Percentiles rank a stretch among this genome's conserved stretches.
These are phyloP conservation scores for Cutaneotrichosporon cutaneum DNA, from an alignment of 1,284 basidiomycete genomes.

Conservation along the genomic window DNA sequence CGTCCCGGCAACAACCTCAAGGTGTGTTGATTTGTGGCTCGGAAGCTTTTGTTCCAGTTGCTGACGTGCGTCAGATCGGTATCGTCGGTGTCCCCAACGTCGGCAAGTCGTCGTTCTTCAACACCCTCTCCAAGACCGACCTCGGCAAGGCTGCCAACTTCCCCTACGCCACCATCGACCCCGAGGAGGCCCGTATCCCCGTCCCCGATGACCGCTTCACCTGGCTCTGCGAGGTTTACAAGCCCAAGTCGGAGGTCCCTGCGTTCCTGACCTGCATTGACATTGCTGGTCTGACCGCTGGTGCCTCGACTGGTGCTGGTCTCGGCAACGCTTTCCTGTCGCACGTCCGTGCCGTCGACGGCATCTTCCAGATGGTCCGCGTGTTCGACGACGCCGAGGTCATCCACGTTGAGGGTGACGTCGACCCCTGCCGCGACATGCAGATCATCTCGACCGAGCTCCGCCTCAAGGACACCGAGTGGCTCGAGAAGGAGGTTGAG, in stretches of 20 bases:
- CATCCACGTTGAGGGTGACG: slow-evolving; percentile 98
- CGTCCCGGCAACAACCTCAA: slow-evolving; percentile 80
- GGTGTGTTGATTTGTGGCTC: slow-evolving; percentile 30
- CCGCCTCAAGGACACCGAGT: slow-evolving; percentile 96
- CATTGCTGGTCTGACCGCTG: slow-evolving; percentile 95
- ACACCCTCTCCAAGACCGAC: slow-evolving; percentile 83
- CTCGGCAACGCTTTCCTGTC: slow-evolving; percentile 97
- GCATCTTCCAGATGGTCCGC: slow-evolving; percentile 98
- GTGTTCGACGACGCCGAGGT: slow-evolving; percentile 99
- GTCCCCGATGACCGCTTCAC: slow-evolving; percentile 96
- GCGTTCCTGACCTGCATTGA: slow-evolving; percentile 98
- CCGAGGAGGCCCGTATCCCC: slow-evolving; percentile 86
- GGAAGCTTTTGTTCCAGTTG: not conserved
- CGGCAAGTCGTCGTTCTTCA: slow-evolving; percentile 93
- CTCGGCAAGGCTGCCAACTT: slow-evolving; percentile 98
- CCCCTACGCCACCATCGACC: slow-evolving; percentile 93
- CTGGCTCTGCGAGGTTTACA: slow-evolving; percentile 89
- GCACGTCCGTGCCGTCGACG: slow-evolving; percentile 96
- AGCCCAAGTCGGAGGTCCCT: slow-evolving; percentile 82
- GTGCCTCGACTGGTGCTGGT: slow-evolving; percentile 96
- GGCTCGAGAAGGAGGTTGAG: slow-evolving; percentile 92
- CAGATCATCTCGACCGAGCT: slow-evolving; percentile 94
- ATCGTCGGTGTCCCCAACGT: slow-evolving; percentile 96
- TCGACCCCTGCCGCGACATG: slow-evolving; percentile 95
- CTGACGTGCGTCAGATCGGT: slow-evolving; percentile 67